Base-by-base conservation (phyloP, 768 basidiomycete genomes). In the Sporobolomyces phaffii region DNA sequence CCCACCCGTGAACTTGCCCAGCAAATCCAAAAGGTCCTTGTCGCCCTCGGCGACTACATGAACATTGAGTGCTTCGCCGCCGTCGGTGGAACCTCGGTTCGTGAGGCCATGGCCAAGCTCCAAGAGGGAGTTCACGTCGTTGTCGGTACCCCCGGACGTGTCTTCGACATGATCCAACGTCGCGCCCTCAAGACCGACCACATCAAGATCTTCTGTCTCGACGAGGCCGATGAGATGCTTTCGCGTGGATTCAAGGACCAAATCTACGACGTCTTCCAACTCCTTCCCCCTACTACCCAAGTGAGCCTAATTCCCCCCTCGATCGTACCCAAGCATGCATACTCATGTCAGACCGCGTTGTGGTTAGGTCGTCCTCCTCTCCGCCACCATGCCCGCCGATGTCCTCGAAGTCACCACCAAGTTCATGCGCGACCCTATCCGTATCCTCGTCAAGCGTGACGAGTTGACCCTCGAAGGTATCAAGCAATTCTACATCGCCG, bases 181-280 rank as follows among this genome's bases (percentile, higher is more conserved):
- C 84, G 92, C 74, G 88, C 88, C 75, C 82, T 99, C 67, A 86
- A 91, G 65, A 97, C 94, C 54, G 85, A 92, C 72, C 92, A 93
- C 79, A 93, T 99, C 84, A 97, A 99, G 81, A 93, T 97, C 89
- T 84, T 94, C 51, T 85, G 91, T 60, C 85, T 93, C 13, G 91
- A 93, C 74, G 91, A 93, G 79, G 92, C 93, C 64, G 94, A 99
- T 77, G 93, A 97, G 77, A 81, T 99, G 64, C 83, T 98, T 69
- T 91, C 92, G 82, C 93, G 92, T 79, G 94, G 94, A 26, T 97
- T 99, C 86, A 94, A 92, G 80, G 93, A 99, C 78, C 92, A 97
- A 80, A 97, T 97, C 76, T 97, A 97, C 81, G 94, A 99, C 79
- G 90, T 97, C 67, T 97, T 96, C 79, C 89, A 92, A 70, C 93